phyloP scores from a whole-genome alignment of 768 basidiomycete species.

The Symmetrospora coprosmae region DNA sequence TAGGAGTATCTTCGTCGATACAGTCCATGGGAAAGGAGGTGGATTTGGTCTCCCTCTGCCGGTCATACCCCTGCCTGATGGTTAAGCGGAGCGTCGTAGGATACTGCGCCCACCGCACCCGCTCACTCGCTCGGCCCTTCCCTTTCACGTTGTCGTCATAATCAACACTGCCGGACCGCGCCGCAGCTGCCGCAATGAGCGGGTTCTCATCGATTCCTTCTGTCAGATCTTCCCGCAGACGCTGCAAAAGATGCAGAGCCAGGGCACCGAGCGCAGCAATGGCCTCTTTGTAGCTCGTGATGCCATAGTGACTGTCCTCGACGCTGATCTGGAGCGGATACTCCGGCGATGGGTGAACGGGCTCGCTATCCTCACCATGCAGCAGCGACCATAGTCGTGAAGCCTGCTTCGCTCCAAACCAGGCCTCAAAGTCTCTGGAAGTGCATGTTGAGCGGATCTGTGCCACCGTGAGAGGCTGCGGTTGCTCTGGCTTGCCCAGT shows the following conservation, averaged over 20 bases:
- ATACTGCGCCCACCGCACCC: constrained; percentile 22
- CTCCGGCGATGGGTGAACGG: constrained; percentile 27
- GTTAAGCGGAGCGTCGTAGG: constrained; percentile 22
- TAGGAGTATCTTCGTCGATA: background rate
- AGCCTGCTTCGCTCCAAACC: constrained; percentile 23
- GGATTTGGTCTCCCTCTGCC: constrained; percentile 13
- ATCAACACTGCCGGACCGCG: no score
- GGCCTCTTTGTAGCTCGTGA: constrained; percentile 2
- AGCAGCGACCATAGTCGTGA: constrained; percentile 25
- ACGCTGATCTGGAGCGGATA: constrained; percentile 29
- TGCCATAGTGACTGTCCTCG: constrained; percentile 26
- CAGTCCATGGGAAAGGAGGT: constrained; percentile 18
- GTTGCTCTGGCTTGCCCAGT: background rate
- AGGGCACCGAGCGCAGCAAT: constrained; percentile 15
- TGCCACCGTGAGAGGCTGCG: constrained; percentile 12
- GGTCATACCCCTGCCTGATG: constrained; percentile 7
- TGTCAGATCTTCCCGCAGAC: constrained; percentile 28
- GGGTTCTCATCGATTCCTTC: constrained; percentile 12
- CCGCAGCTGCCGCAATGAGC: background rate
- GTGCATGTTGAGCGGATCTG: constrained; percentile 1
- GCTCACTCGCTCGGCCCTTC: background rate
- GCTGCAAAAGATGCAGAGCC: constrained; percentile 14
- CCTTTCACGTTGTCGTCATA: no score
- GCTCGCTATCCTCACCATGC: constrained; percentile 24
- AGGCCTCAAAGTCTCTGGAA: background rate